A percentile compares a stretch with the other conserved stretches of the same genome.
Conservation (phyloP, 2,329 filamentous ascomycete genomes). For the Arthrobotrys conoides region DNA sequence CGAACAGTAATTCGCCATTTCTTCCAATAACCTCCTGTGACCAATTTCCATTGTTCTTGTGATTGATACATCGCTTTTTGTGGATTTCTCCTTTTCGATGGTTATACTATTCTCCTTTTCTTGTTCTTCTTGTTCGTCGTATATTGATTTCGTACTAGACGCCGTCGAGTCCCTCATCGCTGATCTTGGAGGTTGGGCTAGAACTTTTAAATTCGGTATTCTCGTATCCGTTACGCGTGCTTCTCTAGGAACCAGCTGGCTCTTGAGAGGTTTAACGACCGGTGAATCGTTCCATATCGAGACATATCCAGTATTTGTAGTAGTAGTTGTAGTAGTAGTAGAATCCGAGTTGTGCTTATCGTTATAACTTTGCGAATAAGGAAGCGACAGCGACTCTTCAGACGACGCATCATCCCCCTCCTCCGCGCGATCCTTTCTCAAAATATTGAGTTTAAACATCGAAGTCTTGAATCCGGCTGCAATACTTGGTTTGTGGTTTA, state of each 20-base stretch:
- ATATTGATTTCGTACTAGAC: background rate
- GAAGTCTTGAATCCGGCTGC: conserved; percentile 49
- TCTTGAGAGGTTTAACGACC: conserved; percentile 48
- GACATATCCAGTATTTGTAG: conserved; percentile 22
- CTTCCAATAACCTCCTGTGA: conserved; percentile 49
- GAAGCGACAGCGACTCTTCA: background rate
- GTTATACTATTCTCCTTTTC: conserved; percentile 8
- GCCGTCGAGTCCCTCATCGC: conserved; percentile 6
- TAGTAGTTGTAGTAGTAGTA: no score
- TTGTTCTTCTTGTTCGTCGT: background rate
- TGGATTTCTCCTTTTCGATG: background rate
- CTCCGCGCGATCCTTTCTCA: conserved; percentile 32
- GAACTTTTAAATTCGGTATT: conserved; percentile 15
- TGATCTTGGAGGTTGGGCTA: conserved; percentile 18
- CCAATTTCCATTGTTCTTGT: conserved; percentile 45
- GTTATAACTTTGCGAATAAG: background rate
- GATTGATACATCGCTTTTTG: background rate
- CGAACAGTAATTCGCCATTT: conserved; percentile 55
- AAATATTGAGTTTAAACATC: conserved; percentile 53
- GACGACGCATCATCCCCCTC: background rate
- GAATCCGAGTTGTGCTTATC: conserved; percentile 16
- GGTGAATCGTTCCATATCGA: conserved; percentile 52
- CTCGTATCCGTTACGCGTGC: conserved; percentile 36
- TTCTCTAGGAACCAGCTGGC: conserved; percentile 41
- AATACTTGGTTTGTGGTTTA: conserved; percentile 2